These are phyloP conservation scores for Barnettozyma sucrosica DNA, from an alignment of 805 yeast species.

Conservation along the genomic window DNA sequence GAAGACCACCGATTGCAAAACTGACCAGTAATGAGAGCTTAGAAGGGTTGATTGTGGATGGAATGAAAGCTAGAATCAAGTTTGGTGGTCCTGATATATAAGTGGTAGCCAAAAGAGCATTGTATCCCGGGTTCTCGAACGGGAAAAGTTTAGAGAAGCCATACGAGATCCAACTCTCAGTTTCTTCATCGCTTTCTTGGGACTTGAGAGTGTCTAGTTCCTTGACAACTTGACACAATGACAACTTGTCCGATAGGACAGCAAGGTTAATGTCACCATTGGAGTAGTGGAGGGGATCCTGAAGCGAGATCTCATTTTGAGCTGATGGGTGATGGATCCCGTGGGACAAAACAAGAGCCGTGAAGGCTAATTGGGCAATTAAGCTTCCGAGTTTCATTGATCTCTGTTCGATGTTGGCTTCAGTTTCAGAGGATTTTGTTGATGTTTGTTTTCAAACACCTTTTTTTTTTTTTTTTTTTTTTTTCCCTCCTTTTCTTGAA, in stretches of 20 bases:
- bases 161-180: constrained; percentile 30
- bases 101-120: constrained; percentile 58
- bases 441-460: not conserved
- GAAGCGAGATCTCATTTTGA: not conserved
- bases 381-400: not conserved
- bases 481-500: too few relatives aligned
- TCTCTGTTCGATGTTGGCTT: not conserved
- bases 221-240: constrained; percentile 35
- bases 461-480: too few relatives aligned
- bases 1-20: constrained; percentile 70
- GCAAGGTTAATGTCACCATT: constrained; percentile 41
- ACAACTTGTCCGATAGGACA: constrained; percentile 26
- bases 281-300: constrained; percentile 24
- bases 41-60: constrained; percentile 48
- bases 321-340: not conserved
- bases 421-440: not conserved
- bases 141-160: constrained; percentile 42
- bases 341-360: not conserved
- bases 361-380: not conserved
- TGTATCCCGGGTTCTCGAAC: constrained; percentile 50
- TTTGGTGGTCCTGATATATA: constrained; percentile 64
- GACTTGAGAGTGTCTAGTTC: constrained; percentile 32
- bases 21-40: constrained; percentile 51
- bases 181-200: constrained; percentile 14
- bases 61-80: constrained; percentile 47